phyloP scores from a whole-genome alignment of 139 green algal species.

The Chlamydomonas applanata region DNA sequence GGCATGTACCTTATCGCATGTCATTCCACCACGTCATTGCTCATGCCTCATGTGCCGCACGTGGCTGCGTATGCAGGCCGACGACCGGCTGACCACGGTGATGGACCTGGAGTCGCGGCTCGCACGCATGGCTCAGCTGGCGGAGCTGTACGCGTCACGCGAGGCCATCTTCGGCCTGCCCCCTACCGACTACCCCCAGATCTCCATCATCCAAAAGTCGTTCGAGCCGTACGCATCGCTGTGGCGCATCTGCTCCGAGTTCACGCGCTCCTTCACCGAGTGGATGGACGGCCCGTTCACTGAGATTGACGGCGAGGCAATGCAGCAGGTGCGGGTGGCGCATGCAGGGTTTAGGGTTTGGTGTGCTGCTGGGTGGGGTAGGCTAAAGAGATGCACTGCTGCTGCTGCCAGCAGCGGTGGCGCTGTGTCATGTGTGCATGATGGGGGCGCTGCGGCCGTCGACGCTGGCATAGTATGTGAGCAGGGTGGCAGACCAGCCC shows the following conservation, averaged over 20 bases:
- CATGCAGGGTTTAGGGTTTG: no score
- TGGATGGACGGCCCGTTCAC: conserved; percentile 78
- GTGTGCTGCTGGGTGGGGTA: no score
- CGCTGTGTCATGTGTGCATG: no score
- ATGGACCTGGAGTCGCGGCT: conserved; percentile 62
- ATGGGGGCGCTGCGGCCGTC: no score
- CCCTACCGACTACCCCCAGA: conserved; percentile 53
- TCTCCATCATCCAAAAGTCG: conserved; percentile 46
- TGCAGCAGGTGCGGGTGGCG: conserved; percentile 17
- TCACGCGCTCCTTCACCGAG: conserved; percentile 58
- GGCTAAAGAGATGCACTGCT: no score
- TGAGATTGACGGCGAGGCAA: conserved; percentile 66
- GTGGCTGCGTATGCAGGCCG: conserved; percentile 40
- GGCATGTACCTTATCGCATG: background rate
- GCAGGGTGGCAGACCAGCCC: no score
- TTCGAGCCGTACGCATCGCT: conserved; percentile 51
- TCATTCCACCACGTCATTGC: no score
- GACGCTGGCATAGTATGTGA: no score
- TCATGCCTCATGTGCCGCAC: no score
- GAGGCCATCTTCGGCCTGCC: conserved; percentile 72
- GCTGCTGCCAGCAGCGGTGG: no score
- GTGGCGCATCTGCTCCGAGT: conserved; percentile 26
- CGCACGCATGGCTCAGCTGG: conserved; percentile 25
- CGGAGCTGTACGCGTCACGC: conserved; percentile 64
- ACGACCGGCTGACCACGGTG: conserved; percentile 56